Evolutionary conservation across 148 eudicot genomes (phyloP).

Genomic region (Vaccinium myrtillus): DNA sequence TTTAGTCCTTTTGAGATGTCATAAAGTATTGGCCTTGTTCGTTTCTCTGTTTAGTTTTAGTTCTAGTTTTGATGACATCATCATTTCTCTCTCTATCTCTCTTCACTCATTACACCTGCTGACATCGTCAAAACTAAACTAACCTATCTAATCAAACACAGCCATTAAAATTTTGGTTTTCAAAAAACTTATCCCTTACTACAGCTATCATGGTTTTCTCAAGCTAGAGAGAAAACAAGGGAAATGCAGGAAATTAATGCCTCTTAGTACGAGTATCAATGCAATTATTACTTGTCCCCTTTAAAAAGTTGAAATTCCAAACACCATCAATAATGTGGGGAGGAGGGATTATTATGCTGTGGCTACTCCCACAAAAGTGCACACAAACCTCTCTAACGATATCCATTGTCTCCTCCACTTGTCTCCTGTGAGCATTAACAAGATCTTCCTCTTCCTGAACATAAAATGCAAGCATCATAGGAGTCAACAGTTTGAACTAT

Average conservation of each 20-base stretch:
- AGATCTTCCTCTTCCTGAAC: constrained; percentile 98
- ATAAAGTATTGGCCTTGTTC: too few species aligned
- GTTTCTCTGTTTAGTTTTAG: too few species aligned
- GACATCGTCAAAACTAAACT: too few species aligned
- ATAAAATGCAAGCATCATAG: not conserved
- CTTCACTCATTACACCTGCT: too few species aligned
- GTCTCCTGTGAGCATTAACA: constrained; percentile 92
- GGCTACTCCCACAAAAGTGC: not conserved
- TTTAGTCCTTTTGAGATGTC: not conserved
- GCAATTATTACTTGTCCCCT: not conserved
- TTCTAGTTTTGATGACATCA: too few species aligned
- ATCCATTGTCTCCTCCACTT: constrained; percentile 99
- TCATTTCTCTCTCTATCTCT: too few species aligned
- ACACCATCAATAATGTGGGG: not conserved
- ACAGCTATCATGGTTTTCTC: not conserved
- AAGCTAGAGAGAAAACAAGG: not conserved
- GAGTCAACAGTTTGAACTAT: not conserved
- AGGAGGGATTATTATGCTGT: not conserved
- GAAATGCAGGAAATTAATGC: not conserved
- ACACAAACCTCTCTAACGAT: constrained; percentile 81
- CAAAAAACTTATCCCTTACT: not conserved
- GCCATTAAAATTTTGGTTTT: not conserved
- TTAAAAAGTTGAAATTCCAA: not conserved
- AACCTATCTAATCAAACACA: too few species aligned
- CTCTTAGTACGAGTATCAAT: not conserved